phyloP scores from a whole-genome alignment of 2,329 filamentous ascomycete genomes.

The Fusarium protoensiforme region DNA sequence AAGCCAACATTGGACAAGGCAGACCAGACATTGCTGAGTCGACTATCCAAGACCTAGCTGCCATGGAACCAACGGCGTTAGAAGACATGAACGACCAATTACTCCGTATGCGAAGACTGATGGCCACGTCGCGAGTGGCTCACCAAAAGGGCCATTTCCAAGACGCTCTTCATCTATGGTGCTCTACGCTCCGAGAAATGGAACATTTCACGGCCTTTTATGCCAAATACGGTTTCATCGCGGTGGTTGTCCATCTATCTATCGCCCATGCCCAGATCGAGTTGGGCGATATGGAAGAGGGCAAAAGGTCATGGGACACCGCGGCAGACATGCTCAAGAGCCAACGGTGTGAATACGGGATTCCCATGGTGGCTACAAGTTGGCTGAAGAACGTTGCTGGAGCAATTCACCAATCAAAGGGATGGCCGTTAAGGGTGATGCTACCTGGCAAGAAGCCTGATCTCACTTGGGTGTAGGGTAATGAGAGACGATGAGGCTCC shows the following conservation, averaged over 20 bases:
- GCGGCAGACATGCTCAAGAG: constrained; percentile 10
- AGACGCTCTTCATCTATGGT: constrained; percentile 31
- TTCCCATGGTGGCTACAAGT: constrained; percentile 35
- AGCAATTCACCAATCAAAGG: constrained; percentile 25
- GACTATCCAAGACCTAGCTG: constrained; percentile 12
- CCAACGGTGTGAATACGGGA: constrained; percentile 40
- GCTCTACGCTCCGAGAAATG: constrained; percentile 9
- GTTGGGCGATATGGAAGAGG: constrained; percentile 20
- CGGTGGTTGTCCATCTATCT: constrained; percentile 36
- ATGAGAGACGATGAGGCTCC: not conserved
- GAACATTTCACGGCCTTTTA: constrained; percentile 26
- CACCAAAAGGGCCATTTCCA: constrained; percentile 18
- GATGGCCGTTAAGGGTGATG: constrained; percentile 42
- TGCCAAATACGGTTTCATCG: constrained; percentile 26
- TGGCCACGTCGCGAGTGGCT: constrained; percentile 28
- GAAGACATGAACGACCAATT: constrained; percentile 41
- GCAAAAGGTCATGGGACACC: constrained; percentile 25
- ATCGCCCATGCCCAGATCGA: constrained; percentile 39
- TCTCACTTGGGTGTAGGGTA: not conserved
- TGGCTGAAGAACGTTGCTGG: constrained; percentile 34
- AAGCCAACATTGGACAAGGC: constrained; percentile 16
- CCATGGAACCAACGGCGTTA: constrained; percentile 13
- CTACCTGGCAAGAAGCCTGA: constrained; percentile 33
- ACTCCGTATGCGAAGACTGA: constrained; percentile 37
- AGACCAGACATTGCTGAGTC: constrained; percentile 11